Evolutionary conservation across 75 land plant genomes (phyloP).

Genomic region (Isoetes taiwanensis): DNA sequence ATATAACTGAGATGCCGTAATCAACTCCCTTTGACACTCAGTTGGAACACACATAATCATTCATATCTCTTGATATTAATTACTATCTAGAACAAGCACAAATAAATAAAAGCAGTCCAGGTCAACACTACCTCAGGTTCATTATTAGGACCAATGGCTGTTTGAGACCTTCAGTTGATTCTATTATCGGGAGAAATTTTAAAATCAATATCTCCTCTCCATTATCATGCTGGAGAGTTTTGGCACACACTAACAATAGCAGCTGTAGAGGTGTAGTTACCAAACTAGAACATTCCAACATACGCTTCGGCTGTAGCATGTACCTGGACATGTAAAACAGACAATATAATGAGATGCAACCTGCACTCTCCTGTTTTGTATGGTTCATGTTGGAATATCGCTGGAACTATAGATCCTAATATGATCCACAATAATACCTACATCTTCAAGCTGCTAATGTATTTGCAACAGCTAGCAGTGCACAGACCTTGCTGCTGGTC

Average conservation of each 20-base stretch:
- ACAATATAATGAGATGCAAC: not conserved
- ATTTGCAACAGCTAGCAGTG: slow-evolving; percentile 71
- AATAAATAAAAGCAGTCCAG: not conserved
- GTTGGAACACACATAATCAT: slow-evolving; percentile 28
- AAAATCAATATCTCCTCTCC: slow-evolving; percentile 60
- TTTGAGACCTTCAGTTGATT: slow-evolving; percentile 47
- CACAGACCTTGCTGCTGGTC: slow-evolving; percentile 96
- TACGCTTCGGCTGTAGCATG: slow-evolving; percentile 63
- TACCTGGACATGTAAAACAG: slow-evolving; percentile 35
- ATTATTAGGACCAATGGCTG: slow-evolving; percentile 66
- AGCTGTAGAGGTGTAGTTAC: slow-evolving; percentile 71
- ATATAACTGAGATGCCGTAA: slow-evolving; percentile 41
- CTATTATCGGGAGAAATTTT: slow-evolving; percentile 60
- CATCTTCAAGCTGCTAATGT: slow-evolving; percentile 91
- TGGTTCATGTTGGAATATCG: too few species aligned
- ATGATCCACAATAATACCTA: too few species aligned
- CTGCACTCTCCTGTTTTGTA: not conserved
- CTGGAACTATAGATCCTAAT: too few species aligned
- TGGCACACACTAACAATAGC: slow-evolving; percentile 94
- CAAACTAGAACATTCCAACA: slow-evolving; percentile 74
- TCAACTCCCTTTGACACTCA: slow-evolving; percentile 75
- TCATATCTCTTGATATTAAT: not conserved
- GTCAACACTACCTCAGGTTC: slow-evolving; percentile 66
- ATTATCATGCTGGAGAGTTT: slow-evolving; percentile 69
- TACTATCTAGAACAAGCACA: not conserved